A percentile compares a stretch with the other conserved stretches of the same genome.
These are phyloP conservation scores for Pyrenophora teres DNA, from an alignment of 2,329 filamentous ascomycete species.

Conservation along the genomic window DNA sequence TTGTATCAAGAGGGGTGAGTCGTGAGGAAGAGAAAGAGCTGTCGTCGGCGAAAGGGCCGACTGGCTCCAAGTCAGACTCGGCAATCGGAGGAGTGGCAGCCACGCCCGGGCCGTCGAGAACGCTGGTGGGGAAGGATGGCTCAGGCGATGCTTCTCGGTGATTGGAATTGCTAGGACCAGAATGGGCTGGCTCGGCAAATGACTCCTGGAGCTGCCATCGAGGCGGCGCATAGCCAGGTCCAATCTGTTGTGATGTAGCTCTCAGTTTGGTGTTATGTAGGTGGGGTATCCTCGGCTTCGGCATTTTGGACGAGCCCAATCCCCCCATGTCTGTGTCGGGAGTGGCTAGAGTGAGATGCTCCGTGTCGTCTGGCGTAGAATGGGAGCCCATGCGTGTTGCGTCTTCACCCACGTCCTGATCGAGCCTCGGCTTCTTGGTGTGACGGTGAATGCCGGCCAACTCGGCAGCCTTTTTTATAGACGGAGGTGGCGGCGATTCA, in stretches of 20 bases:
- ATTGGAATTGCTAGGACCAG: slow-evolving; percentile 16
- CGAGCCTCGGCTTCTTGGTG: slow-evolving; percentile 54
- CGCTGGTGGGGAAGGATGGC: slow-evolving; percentile 30
- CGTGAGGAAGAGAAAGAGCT: slow-evolving; percentile 30
- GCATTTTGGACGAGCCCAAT: slow-evolving; percentile 27
- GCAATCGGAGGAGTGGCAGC: slow-evolving; percentile 78
- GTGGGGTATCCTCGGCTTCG: slow-evolving; percentile 23
- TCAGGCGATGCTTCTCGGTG: slow-evolving; percentile 23
- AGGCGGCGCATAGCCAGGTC: slow-evolving; percentile 17
- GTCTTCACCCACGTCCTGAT: slow-evolving; percentile 28
- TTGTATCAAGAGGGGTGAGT: slow-evolving; percentile 65
- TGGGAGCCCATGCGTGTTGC: slow-evolving; percentile 21
- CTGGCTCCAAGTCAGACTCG: slow-evolving; percentile 70
- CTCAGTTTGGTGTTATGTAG: slow-evolving; percentile 24
- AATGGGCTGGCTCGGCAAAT: slow-evolving; percentile 29
- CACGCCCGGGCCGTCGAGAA: slow-evolving; percentile 53
- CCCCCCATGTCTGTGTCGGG: slow-evolving; percentile 45
- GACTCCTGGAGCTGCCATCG: slow-evolving; percentile 35
- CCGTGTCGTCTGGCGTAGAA: slow-evolving; percentile 41
- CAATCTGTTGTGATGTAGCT: slow-evolving; percentile 25
- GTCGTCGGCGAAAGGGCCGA: slow-evolving; percentile 51
- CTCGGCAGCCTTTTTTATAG: slow-evolving; percentile 60
- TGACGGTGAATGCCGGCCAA: slow-evolving; percentile 56
- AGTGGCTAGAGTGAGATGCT: slow-evolving; percentile 43
- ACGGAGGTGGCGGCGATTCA: slow-evolving; percentile 56